Evolutionary conservation across 2,329 filamentous ascomycete species (phyloP).

Genomic region (Trichoderma pleuroti): DNA sequence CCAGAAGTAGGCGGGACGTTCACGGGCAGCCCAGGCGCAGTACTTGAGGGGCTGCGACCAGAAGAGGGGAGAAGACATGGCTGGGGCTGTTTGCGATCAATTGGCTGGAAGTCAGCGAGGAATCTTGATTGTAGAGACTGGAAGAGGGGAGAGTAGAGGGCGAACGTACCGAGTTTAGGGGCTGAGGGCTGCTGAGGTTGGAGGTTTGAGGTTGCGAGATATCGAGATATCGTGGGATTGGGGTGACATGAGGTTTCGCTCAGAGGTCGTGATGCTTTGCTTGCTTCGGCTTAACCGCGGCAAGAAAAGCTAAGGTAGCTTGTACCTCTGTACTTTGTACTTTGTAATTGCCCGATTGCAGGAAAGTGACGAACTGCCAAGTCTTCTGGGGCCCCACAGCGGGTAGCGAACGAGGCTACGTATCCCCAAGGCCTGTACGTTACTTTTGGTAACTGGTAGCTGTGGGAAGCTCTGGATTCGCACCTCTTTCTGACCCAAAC

Average conservation of each 20-base stretch:
- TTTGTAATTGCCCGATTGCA: not conserved
- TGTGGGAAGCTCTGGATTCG: not conserved
- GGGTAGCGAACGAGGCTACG: conserved; percentile 32
- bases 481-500: not conserved
- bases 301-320: not conserved
- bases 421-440: conserved; percentile 30
- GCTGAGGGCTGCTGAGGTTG: not conserved
- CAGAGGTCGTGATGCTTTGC: not conserved
- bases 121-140: not conserved
- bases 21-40: conserved; percentile 80
- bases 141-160: not conserved
- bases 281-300: not conserved
- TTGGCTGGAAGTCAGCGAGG: not conserved
- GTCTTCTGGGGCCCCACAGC: not conserved
- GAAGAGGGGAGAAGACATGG: conserved; percentile 73
- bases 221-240: not conserved
- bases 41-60: conserved; percentile 80
- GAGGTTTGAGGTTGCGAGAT: not conserved
- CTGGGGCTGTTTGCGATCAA: conserved; percentile 14
- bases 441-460: not conserved
- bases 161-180: not conserved
- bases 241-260: conserved; percentile 2
- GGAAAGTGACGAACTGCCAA: conserved; percentile 2
- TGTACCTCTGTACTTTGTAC: not conserved
- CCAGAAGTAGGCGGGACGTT: conserved; percentile 90